Evolutionary conservation across 345 rosid species (phyloP), one percentile per base, ranked within the genome.

Genomic region (Trapa bicornis): DNA sequence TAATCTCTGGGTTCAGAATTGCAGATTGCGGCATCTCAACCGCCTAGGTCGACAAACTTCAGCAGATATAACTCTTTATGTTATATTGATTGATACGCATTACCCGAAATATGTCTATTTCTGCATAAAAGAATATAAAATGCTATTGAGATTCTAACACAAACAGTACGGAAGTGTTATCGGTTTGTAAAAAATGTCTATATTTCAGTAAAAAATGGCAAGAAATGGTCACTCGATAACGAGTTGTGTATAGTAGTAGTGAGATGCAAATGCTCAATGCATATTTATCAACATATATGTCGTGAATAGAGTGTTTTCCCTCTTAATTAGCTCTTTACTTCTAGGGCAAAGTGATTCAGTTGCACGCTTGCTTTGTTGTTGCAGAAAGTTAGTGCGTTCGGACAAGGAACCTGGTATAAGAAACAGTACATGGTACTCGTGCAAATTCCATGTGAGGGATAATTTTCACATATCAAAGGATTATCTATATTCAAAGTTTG

Each of bases 311-410:
- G 45, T 15, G 11, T 6, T 15, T 70, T 50, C 37, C 16, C 9
- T 37, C 52, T n/a, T 41, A 22, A 4, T 56, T 37, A 33, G 48
- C 53, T 33, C n/a, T 8, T 41, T 39, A 42, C 12, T 37, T 38
- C 67, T 35, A 43, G 45, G 56, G 43, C 32, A 65, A 60, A 41
- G 56, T 36, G 39, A 17, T 65, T 67, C 67, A 68, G 32, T 16
- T 4, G 16, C 36, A n/a, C 47, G 52, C 11, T 68, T 17, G n/a
- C 67, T 52, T 61, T 65, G 61, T n/a, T 72, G 64, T 71, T 41
- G 42, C 81, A 84, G 87, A 73, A 75, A 68, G 61, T 56, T 74
- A 47, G 64, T 73, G 69, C 73, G 72, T 45, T 72, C 79, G 14
- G 74, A 74, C 47, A 58, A 66, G 67, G 74, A 63, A 69, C 65